Conservation (phyloP, 2,329 filamentous ascomycete genomes). For the Clarireedia paspali region DNA sequence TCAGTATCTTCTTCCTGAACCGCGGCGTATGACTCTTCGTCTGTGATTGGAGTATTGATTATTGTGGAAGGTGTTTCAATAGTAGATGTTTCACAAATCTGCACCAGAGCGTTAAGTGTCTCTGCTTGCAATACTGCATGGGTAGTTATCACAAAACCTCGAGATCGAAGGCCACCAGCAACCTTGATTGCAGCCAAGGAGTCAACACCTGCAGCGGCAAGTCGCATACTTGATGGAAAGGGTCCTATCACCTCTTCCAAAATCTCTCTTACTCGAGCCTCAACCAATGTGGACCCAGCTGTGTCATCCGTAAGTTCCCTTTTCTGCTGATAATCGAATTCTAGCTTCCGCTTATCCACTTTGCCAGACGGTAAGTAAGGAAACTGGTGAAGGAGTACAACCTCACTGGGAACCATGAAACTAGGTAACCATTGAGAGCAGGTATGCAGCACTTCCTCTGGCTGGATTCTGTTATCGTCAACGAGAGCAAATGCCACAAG, state of each 20-base stretch:
- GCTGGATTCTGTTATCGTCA: constrained; percentile 27
- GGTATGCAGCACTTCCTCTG: constrained; percentile 42
- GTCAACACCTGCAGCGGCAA: constrained; percentile 54
- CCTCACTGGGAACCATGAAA: constrained; percentile 76
- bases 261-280: constrained; percentile 13
- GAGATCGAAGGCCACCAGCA: constrained; percentile 53
- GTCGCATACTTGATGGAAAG: constrained; percentile 30
- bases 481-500: constrained; percentile 62
- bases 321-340: constrained; percentile 42
- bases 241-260: constrained; percentile 22
- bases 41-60: background rate
- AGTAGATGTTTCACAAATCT: constrained; percentile 26
- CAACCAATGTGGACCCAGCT: constrained; percentile 24
- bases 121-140: constrained; percentile 53
- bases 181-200: constrained; percentile 57
- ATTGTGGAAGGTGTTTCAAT: background rate
- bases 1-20: constrained; percentile 30
- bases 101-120: constrained; percentile 34
- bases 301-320: constrained; percentile 10
- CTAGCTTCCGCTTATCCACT: constrained; percentile 61
- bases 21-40: background rate
- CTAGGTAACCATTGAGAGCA: constrained; percentile 71
- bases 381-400: constrained; percentile 56
- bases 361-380: constrained; percentile 80
- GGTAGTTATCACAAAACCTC: constrained; percentile 48